phyloP scores from a whole-genome alignment of 2,329 filamentous ascomycete genomes.

The Bipolaris bicolor region DNA sequence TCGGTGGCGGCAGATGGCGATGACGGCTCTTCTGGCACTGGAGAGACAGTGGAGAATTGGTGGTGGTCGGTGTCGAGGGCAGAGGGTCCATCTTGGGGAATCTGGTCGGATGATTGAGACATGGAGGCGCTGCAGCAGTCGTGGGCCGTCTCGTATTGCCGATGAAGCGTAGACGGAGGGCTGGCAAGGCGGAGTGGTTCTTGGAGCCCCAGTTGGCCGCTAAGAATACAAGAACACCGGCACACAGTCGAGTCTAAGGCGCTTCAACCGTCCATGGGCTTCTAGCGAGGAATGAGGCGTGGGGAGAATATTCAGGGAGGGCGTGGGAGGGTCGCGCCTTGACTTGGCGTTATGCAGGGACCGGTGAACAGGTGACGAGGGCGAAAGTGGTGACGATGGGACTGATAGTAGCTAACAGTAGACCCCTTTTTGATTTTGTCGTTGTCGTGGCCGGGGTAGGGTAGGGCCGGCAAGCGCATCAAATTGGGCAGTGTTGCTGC shows the following conservation, averaged over 20 bases:
- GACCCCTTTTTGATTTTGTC: constrained; percentile 11
- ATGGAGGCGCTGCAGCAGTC: constrained; percentile 24
- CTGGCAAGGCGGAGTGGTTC: background rate
- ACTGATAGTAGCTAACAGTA: constrained; percentile 16
- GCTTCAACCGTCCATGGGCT: constrained; percentile 33
- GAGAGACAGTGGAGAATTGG: constrained; percentile 20
- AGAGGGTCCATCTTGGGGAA: constrained; percentile 17
- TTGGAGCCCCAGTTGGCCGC: constrained; percentile 1
- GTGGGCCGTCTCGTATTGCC: background rate
- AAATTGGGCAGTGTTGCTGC: constrained; percentile 13
- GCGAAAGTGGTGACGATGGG: constrained; percentile 15
- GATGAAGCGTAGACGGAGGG: constrained; percentile 6
- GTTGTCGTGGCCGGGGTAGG: constrained; percentile 6
- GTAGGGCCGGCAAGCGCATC: constrained; percentile 14
- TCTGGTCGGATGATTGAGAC: constrained; percentile 34
- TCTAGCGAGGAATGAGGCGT: constrained; percentile 6
- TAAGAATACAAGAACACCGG: constrained; percentile 10
- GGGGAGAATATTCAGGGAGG: constrained; percentile 4
- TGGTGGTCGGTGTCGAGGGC: constrained; percentile 9
- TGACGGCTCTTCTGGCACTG: constrained; percentile 21
- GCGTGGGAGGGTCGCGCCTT: constrained; percentile 5
- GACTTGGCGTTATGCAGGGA: constrained; percentile 34
- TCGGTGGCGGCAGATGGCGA: constrained; percentile 11
- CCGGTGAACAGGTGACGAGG: constrained; percentile 21
- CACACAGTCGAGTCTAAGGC: constrained; percentile 14